Evolutionary conservation across 2,329 filamentous ascomycete genomes (phyloP).

Genomic region (Emmonsia crescens): DNA sequence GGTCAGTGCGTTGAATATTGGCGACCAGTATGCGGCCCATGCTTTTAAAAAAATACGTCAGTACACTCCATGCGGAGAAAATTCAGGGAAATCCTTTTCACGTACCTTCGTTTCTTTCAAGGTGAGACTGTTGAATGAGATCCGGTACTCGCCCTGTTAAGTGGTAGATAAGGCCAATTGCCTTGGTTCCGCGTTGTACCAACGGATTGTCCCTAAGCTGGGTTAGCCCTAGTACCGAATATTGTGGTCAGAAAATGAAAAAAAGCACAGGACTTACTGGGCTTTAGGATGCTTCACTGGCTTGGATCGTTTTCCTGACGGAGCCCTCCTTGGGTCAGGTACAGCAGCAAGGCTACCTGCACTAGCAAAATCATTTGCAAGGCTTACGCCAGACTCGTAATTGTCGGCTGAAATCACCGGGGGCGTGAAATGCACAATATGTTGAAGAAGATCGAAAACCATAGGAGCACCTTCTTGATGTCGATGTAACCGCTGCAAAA

Average conservation of each 20-base stretch:
- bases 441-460: conserved; percentile 81
- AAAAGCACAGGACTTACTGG: conserved; percentile 37
- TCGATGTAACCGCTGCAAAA: conserved; percentile 63
- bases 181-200: conserved; percentile 66
- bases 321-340: conserved; percentile 58
- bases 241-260: not conserved
- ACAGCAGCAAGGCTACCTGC: conserved; percentile 63
- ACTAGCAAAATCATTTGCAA: conserved; percentile 83
- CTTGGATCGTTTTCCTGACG: conserved; percentile 41
- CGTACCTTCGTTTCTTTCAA: conserved; percentile 72
- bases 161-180: conserved; percentile 69
- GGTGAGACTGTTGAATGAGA: conserved; percentile 84
- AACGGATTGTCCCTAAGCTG: conserved; percentile 53
- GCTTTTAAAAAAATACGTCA: conserved; percentile 41
- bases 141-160: conserved; percentile 72
- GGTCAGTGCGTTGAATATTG: conserved; percentile 80
- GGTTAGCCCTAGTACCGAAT: conserved; percentile 13
- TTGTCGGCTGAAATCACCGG: conserved; percentile 89
- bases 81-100: not conserved
- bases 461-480: conserved; percentile 60
- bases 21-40: conserved; percentile 96
- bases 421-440: conserved; percentile 58
- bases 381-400: conserved; percentile 73
- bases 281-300: conserved; percentile 41
- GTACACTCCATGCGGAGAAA: conserved; percentile 7